Conservation (phyloP, 371 early-diverging fungal species). For the Mortierella sp. region DNA sequence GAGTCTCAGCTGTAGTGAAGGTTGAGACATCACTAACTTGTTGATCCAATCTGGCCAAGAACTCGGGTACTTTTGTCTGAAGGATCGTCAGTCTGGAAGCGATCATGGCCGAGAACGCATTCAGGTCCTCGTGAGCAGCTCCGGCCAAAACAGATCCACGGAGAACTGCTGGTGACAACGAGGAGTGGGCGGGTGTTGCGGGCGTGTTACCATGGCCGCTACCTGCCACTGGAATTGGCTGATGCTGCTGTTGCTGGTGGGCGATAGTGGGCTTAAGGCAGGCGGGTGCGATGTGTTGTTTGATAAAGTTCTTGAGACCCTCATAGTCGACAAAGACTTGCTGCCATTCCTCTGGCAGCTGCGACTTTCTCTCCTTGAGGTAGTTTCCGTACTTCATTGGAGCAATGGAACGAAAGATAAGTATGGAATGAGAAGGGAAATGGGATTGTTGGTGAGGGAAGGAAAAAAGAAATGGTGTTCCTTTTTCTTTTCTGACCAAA, state of each 20-base stretch:
- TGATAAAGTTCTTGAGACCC: constrained; percentile 71
- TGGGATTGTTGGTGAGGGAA: background rate
- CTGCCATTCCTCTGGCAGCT: constrained; percentile 71
- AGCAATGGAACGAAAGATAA: background rate
- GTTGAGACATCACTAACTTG: constrained; percentile 67
- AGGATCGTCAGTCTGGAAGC: constrained; percentile 42
- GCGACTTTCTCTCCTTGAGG: constrained; percentile 69
- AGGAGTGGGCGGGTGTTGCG: background rate
- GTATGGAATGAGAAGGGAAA: background rate
- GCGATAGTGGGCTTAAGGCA: constrained; percentile 54
- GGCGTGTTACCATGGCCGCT: constrained; percentile 1
- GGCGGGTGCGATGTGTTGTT: constrained; percentile 62
- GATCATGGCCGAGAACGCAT: constrained; percentile 45
- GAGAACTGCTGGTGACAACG: constrained; percentile 28
- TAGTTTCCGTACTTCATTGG: constrained; percentile 84
- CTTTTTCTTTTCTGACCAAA: no score
- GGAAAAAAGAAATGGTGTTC: background rate
- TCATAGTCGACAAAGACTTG: constrained; percentile 72
- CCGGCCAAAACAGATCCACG: constrained; percentile 18
- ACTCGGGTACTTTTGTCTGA: constrained; percentile 59
- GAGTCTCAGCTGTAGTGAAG: constrained; percentile 48
- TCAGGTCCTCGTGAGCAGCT: constrained; percentile 26
- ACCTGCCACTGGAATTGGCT: constrained; percentile 7
- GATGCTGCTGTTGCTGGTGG: constrained; percentile 14
- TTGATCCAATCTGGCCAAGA: constrained; percentile 70